Conservation (phyloP, 805 yeast genomes). For the Kregervanrija delftensis region DNA sequence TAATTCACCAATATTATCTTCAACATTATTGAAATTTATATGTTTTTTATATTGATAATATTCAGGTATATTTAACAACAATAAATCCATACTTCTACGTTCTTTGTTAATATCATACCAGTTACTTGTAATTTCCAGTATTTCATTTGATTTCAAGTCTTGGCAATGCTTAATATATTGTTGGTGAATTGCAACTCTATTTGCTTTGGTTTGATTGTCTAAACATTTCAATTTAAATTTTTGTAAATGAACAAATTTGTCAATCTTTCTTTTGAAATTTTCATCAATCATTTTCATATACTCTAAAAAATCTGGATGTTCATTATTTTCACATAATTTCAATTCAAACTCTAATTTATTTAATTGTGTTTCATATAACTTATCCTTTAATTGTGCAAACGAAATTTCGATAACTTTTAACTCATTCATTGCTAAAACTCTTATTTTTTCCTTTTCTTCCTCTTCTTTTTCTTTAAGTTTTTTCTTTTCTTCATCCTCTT, state of each 20-base stretch:
- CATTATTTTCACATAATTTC: constrained; percentile 78
- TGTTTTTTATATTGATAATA: constrained; percentile 29
- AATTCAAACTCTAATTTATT: constrained; percentile 73
- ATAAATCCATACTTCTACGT: constrained; percentile 69
- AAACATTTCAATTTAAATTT: constrained; percentile 71
- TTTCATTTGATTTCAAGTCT: constrained; percentile 58
- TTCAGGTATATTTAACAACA: constrained; percentile 46
- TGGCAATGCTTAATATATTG: constrained; percentile 62
- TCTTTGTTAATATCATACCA: constrained; percentile 94
- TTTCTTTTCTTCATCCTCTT: constrained; percentile 19
- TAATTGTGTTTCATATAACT: constrained; percentile 77
- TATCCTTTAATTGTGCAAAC: constrained; percentile 82
- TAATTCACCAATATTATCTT: constrained; percentile 32
- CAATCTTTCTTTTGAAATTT: constrained; percentile 64
- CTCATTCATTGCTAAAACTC: constrained; percentile 62
- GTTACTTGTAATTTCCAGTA: constrained; percentile 66
- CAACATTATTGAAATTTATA: constrained; percentile 20
- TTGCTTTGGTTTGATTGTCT: constrained; percentile 72
- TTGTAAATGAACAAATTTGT: constrained; percentile 30
- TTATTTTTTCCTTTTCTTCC: constrained; percentile 30
- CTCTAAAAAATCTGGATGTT: constrained; percentile 82
- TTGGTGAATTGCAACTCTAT: constrained; percentile 77
- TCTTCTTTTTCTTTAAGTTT: constrained; percentile 20
- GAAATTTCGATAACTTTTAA: constrained; percentile 77
- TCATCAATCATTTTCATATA: constrained; percentile 66